Conservation (phyloP, 345 rosid species). For the Brassica juncea region DNA sequence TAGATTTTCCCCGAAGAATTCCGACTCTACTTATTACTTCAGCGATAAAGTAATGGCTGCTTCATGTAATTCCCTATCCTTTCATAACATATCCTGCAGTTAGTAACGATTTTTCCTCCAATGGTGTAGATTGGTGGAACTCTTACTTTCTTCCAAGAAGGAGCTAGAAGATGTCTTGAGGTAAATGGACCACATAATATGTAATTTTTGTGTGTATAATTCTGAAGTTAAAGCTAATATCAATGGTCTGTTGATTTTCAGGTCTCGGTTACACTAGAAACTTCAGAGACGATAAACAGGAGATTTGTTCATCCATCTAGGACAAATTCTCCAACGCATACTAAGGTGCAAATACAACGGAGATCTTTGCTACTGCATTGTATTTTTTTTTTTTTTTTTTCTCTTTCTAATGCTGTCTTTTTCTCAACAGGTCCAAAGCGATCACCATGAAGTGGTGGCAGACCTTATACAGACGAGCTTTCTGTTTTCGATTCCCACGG, state of each 20-base stretch:
- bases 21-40: constrained; percentile 90
- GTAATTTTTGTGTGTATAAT: no score
- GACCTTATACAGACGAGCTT: constrained; percentile 95
- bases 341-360: constrained; percentile 55
- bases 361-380: background rate
- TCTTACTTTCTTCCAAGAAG: constrained; percentile 86
- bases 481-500: constrained; percentile 90
- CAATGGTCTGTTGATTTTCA: background rate
- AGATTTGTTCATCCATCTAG: constrained; percentile 82
- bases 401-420: background rate
- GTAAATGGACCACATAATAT: constrained; percentile 38
- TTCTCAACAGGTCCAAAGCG: constrained; percentile 72
- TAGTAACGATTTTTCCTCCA: background rate
- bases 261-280: constrained; percentile 69
- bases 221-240: no score
- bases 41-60: constrained; percentile 71
- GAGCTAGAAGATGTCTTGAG: constrained; percentile 92
- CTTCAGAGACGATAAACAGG: constrained; percentile 73
- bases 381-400: constrained; percentile 23
- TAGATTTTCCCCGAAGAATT: constrained; percentile 87
- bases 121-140: constrained; percentile 88
- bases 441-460: constrained; percentile 93
- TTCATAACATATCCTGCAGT: constrained; percentile 12
- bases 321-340: constrained; percentile 76
- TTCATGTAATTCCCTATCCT: constrained; percentile 4